Percentiles rank a stretch among this genome's conserved stretches.
Conservation (phyloP, 345 rosid genomes). For the Arabidopsis suecica region DNA sequence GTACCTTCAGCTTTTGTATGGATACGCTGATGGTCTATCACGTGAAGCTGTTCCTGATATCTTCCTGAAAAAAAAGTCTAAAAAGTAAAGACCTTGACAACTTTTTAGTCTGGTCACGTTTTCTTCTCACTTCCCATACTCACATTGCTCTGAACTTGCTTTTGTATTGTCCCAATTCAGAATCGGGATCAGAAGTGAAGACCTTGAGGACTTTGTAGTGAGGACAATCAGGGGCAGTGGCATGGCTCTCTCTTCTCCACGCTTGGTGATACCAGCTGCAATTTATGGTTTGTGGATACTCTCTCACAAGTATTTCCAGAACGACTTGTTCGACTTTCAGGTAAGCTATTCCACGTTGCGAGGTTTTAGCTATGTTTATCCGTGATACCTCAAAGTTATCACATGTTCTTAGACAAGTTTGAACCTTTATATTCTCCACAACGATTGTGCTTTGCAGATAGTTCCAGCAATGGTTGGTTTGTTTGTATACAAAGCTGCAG, state of each 20-base stretch:
- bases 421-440: not conserved
- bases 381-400: not conserved
- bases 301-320: conserved; percentile 64
- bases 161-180: conserved; percentile 46
- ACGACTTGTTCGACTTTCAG: conserved; percentile 82
- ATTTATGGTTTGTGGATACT: conserved; percentile 79
- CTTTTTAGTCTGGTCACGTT: not conserved
- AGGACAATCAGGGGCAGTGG: conserved; percentile 69
- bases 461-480: conserved; percentile 91
- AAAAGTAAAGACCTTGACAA: conserved; percentile 53
- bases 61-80: conserved; percentile 69
- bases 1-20: conserved; percentile 88
- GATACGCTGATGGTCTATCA: conserved; percentile 71
- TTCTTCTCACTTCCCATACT: not conserved
- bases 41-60: conserved; percentile 74
- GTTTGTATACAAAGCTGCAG: conserved; percentile 96
- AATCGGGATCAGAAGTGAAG: conserved; percentile 87
- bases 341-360: conserved; percentile 47
- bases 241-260: conserved; percentile 88
- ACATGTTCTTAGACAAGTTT: conserved; percentile 10
- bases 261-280: conserved; percentile 81
- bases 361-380: not conserved
- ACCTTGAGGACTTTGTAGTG: conserved; percentile 66
- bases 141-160: conserved; percentile 16
- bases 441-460: conserved; percentile 51